Evolutionary conservation across 2,329 filamentous ascomycete genomes (phyloP).

Genomic region (Hypoxylon sp.): DNA sequence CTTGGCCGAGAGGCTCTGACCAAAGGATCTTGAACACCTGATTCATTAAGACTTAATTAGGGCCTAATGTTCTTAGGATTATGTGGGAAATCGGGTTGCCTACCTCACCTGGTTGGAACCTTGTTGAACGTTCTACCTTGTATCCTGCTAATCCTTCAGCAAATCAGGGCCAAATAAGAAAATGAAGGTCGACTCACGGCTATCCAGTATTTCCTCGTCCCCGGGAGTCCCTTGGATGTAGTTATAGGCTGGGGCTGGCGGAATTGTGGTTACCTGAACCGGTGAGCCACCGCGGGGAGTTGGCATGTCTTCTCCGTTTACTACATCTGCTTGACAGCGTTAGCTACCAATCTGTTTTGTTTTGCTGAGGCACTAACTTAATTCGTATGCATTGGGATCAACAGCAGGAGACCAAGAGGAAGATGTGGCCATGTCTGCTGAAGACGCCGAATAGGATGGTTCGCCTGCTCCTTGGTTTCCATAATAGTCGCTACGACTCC

Average conservation of each 20-base stretch:
- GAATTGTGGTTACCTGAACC: constrained; percentile 15
- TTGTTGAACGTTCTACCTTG: constrained; percentile 49
- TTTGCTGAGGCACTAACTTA: constrained; percentile 42
- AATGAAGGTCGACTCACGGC: constrained; percentile 40
- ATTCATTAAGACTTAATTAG: constrained; percentile 4
- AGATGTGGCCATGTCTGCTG: constrained; percentile 35
- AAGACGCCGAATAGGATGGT: constrained; percentile 44
- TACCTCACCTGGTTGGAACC: constrained; percentile 53
- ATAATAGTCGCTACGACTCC: constrained; percentile 43
- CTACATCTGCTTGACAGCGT: constrained; percentile 34
- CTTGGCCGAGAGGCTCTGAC: constrained; percentile 65
- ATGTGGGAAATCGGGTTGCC: constrained; percentile 13
- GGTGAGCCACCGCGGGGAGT: constrained; percentile 46
- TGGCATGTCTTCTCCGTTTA: constrained; percentile 37
- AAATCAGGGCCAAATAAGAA: constrained; percentile 9
- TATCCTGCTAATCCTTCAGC: constrained; percentile 49
- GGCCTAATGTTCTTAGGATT: not conserved
- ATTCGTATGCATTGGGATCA: constrained; percentile 47
- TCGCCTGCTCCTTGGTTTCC: constrained; percentile 40
- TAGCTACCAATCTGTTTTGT: constrained; percentile 14
- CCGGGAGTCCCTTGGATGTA: constrained; percentile 50
- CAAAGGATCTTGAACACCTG: constrained; percentile 71
- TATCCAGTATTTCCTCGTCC: constrained; percentile 45
- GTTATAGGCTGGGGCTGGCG: constrained; percentile 32
- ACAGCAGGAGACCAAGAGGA: constrained; percentile 40